Conservation (phyloP, 352 stramenopile species). For the Phytopythium ostracodes region DNA sequence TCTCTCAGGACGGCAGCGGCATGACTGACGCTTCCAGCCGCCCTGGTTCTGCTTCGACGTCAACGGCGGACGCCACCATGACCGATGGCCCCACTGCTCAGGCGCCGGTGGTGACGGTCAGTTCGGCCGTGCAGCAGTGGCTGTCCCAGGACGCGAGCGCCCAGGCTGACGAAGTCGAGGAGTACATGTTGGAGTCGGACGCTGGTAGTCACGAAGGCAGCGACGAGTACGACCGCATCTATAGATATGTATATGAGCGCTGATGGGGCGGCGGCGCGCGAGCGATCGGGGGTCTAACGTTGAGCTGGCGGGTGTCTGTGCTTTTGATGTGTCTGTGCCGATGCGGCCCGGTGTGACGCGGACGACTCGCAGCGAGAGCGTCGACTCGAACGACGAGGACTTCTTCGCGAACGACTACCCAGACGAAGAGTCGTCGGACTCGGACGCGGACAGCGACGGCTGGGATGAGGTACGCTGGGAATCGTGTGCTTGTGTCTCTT, state of each 20-base stretch:
- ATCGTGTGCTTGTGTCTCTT: not conserved
- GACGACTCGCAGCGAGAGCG: constrained; percentile 47
- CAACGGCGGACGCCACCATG: constrained; percentile 5
- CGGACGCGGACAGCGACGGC: constrained; percentile 24
- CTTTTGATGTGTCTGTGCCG: constrained; percentile 15
- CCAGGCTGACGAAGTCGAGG: constrained; percentile 50
- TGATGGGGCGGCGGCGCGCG: constrained; percentile 9
- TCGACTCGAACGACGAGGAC: constrained; percentile 84
- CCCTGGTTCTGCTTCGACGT: not conserved
- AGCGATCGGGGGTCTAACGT: not conserved
- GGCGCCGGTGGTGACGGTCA: constrained; percentile 63
- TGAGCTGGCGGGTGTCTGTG: constrained; percentile 3
- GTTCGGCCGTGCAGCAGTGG: constrained; percentile 75
- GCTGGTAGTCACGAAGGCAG: constrained; percentile 65
- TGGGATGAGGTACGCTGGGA: constrained; percentile 26
- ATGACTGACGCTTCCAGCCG: constrained; percentile 3
- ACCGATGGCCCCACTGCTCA: constrained; percentile 18
- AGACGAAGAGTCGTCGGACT: constrained; percentile 68
- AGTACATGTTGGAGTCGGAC: constrained; percentile 80
- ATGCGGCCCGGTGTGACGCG: constrained; percentile 5
- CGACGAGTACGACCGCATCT: constrained; percentile 46
- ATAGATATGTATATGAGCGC: constrained; percentile 27
- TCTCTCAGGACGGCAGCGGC: constrained; percentile 38
- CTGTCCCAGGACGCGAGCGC: constrained; percentile 52
- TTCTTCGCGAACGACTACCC: constrained; percentile 79